phyloP scores from a whole-genome alignment of 1,284 basidiomycete species.

The Meira nashicola region DNA sequence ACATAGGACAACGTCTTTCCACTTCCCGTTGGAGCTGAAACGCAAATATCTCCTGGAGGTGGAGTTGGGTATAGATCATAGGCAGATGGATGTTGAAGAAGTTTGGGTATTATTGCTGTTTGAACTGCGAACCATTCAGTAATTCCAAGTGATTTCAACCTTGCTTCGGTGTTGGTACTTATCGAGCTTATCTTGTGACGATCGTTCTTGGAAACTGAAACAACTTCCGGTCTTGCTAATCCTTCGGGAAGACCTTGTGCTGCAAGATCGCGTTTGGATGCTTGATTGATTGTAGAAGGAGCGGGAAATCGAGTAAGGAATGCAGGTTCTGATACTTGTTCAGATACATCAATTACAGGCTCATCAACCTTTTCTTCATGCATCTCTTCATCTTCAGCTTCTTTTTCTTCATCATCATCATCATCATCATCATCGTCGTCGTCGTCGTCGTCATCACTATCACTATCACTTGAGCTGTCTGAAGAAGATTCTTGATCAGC shows the following conservation, averaged over 20 bases:
- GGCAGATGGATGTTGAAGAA: conserved; percentile 58
- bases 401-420: not conserved
- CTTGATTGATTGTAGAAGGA: conserved; percentile 16
- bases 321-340: not conserved
- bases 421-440: not conserved
- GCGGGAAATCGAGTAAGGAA: conserved; percentile 4
- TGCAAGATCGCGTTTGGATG: conserved; percentile 28
- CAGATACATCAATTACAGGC: too few relatives aligned
- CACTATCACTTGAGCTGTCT: not conserved
- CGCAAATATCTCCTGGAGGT: conserved; percentile 76
- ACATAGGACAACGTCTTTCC: conserved; percentile 95
- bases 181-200: conserved; percentile 10
- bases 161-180: not conserved
- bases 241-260: conserved; percentile 41
- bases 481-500: not conserved
- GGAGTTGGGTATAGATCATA: conserved; percentile 65
- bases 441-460: not conserved
- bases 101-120: conserved; percentile 71
- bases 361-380: not conserved
- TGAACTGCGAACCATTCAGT: conserved; percentile 64
- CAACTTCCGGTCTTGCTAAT: conserved; percentile 29
- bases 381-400: not conserved
- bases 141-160: conserved; percentile 28
- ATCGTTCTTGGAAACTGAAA: conserved; percentile 19
- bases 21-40: conserved; percentile 96